phyloP scores from a whole-genome alignment of 495 filamentous ascomycete genomes.

The Neurospora sp. region DNA sequence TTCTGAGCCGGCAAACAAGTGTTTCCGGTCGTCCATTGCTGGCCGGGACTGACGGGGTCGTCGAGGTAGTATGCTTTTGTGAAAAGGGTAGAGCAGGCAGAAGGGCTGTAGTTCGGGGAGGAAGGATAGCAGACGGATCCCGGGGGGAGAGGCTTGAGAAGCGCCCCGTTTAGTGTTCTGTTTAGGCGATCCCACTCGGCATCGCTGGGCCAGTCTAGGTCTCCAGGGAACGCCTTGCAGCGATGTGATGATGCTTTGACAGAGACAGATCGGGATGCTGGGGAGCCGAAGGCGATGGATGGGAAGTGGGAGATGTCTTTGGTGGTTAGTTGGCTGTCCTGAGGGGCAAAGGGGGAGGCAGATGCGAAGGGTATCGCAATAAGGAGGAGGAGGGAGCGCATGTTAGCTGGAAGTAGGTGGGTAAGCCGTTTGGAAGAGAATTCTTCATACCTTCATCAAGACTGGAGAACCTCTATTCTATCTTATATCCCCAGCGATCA shows the following conservation, averaged over 20 bases:
- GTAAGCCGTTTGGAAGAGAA: not conserved
- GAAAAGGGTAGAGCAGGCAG: slow-evolving; percentile 28
- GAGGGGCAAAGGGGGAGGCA: not conserved
- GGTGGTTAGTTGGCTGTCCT: not conserved
- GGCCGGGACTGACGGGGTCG: slow-evolving; percentile 25
- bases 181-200: slow-evolving; percentile 38
- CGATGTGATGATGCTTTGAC: not conserved
- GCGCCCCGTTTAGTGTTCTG: slow-evolving; percentile 31
- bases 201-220: slow-evolving; percentile 35
- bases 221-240: slow-evolving; percentile 47
- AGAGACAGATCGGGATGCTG: not conserved
- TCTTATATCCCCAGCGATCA: not conserved
- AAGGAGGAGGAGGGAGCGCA: not conserved
- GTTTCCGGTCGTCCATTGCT: slow-evolving; percentile 29
- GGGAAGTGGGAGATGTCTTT: not conserved
- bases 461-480: not conserved
- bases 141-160: slow-evolving; percentile 42
- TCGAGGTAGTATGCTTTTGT: slow-evolving; percentile 25
- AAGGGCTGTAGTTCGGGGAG: slow-evolving; percentile 29
- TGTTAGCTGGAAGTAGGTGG: not conserved
- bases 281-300: not conserved
- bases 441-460: not conserved
- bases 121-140: slow-evolving; percentile 44
- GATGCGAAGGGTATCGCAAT: not conserved
- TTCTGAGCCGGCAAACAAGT: slow-evolving; percentile 22